These are phyloP conservation scores for Colletotrichum chrysophilum DNA, from an alignment of 2,329 filamentous ascomycete genomes.

Conservation along the genomic window DNA sequence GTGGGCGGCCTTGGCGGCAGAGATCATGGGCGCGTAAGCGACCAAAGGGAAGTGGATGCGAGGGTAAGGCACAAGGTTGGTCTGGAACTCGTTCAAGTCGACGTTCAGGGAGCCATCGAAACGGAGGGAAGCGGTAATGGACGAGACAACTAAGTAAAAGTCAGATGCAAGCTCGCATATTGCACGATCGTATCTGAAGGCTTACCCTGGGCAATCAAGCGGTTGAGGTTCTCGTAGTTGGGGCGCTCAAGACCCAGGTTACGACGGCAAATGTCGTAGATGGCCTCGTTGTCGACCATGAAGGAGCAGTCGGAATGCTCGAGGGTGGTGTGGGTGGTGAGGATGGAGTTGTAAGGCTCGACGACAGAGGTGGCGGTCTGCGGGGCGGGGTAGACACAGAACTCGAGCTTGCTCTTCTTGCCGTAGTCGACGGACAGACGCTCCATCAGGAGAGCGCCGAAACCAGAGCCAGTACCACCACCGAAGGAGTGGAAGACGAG, in stretches of 20 bases:
- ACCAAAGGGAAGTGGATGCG: constrained; percentile 99
- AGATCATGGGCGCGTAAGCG: constrained; percentile 93
- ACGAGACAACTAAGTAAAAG: constrained; percentile 79
- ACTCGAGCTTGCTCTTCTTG: constrained; percentile 99
- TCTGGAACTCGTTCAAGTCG: constrained; percentile 99
- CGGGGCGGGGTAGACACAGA: constrained; percentile 98
- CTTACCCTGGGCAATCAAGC: constrained; percentile 92
- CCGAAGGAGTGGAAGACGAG: constrained; percentile 99
- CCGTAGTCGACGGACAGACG: constrained; percentile 98
- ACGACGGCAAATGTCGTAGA: constrained; percentile 98
- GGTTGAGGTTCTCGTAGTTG: constrained; percentile 99
- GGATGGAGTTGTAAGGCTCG: constrained; percentile 99
- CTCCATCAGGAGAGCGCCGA: constrained; percentile 98
- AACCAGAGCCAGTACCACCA: constrained; percentile 97
- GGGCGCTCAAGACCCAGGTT: constrained; percentile 97
- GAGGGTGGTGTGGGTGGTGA: constrained; percentile 97
- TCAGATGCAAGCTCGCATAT: constrained; percentile 1
- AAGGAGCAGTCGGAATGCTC: constrained; percentile 99
- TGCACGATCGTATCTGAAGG: background rate
- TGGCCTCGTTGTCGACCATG: constrained; percentile 99
- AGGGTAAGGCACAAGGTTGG: constrained; percentile 97
- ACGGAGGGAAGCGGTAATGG: constrained; percentile 96
- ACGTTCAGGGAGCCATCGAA: constrained; percentile 99
- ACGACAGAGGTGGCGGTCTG: constrained; percentile 97
- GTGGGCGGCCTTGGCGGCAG: constrained; percentile 92